Base-by-base conservation (phyloP, 2,329 filamentous ascomycete species). In the Xylaria hypoxylon region DNA sequence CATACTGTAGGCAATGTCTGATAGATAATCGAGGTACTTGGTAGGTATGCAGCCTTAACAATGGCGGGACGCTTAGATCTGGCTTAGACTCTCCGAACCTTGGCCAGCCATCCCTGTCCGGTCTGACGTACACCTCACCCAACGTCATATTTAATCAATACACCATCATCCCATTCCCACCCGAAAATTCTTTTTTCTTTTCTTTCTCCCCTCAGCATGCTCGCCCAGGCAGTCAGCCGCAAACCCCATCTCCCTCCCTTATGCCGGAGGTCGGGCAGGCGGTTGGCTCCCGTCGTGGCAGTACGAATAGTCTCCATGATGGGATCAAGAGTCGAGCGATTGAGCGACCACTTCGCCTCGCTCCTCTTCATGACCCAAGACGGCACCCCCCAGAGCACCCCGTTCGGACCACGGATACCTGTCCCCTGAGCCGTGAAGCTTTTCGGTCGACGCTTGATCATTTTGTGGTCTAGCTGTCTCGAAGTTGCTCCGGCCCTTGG, bases 261-360 rank as follows among this genome's bases (percentile, higher is more conserved):
- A 44, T 2, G 38, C 22, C 62, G 62, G 70, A 72, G 73, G 67
- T 71, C 74, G 74, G 64, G 73, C 73, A 76, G 57, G 74, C 74
- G 63, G 70, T 67, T 68, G 65, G 63, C 70, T 75, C 73, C 72
- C 68, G 40, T 67, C 65, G 57, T 67, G 69, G 65, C 62, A 68
- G 71, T 68, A 67, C 68, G 68, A 7, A 66, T 70, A 67, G 70
- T 64, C 44, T 66, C 70, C 64, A 65, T 55, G 57, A 58, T 22
- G 59, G 68, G 70, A 71, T 70, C 66, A 67, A 68, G 68, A 65
- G 67, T 71, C 31, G 67, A 68, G 68, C 38, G 61, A 67, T 38
- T 44, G 67, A 59, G 60, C 59, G 67, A 59, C 52, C 52, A 19
- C 47, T 48, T 62, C 58, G 64, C 61, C 56, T 63, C 59, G 67